A percentile compares a stretch with the other conserved stretches of the same genome.
These are phyloP conservation scores for Nakazawaea wyomingensis DNA, from an alignment of 805 yeast genomes.

Conservation along the genomic window DNA sequence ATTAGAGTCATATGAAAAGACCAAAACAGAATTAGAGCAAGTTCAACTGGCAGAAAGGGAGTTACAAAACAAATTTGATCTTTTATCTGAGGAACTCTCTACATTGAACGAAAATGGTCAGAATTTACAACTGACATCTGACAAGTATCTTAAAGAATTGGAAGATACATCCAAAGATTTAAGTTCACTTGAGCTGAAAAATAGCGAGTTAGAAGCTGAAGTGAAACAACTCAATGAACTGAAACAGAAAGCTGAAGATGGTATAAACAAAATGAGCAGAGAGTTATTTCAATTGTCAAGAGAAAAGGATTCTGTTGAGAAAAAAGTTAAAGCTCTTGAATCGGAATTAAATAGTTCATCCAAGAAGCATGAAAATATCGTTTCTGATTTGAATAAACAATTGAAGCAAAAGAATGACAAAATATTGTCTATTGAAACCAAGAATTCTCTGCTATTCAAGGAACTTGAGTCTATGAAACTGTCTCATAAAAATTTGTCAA, in stretches of 20 bases:
- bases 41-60: conserved; percentile 24
- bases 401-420: conserved; percentile 19
- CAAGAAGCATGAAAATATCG: conserved; percentile 30
- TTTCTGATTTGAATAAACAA: conserved; percentile 21
- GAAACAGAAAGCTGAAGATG: conserved; percentile 71
- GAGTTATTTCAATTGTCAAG: conserved; percentile 67
- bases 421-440: conserved; percentile 19
- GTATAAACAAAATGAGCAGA: conserved; percentile 84
- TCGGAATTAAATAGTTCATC: conserved; percentile 30
- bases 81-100: conserved; percentile 24
- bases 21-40: conserved; percentile 22
- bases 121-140: conserved; percentile 9
- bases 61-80: conserved; percentile 27
- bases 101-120: conserved; percentile 25
- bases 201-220: conserved; percentile 27
- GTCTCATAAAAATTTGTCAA: conserved; percentile 18
- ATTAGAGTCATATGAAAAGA: conserved; percentile 21
- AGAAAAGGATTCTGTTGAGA: conserved; percentile 49
- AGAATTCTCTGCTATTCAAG: neutral
- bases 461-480: conserved; percentile 29
- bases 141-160: conserved; percentile 15
- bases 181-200: conserved; percentile 21
- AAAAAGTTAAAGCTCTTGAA: conserved; percentile 35
- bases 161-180: conserved; percentile 15
- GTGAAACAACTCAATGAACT: conserved; percentile 31